These are phyloP conservation scores for Guadua angustifolia DNA, from an alignment of 176 grass and related monocot genomes.

Conservation along the genomic window DNA sequence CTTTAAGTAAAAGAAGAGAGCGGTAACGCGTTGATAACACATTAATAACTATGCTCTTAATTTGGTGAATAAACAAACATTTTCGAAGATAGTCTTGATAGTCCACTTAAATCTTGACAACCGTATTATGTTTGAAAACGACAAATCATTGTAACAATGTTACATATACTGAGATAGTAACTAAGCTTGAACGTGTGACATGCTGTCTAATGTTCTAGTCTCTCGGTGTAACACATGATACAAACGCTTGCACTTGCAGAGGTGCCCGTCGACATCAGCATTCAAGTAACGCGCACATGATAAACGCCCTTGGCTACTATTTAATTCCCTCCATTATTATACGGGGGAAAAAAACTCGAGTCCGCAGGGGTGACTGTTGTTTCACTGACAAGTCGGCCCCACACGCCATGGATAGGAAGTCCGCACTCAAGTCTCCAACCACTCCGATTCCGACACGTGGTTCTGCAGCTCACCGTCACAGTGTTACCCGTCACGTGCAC, in stretches of 20 bases:
- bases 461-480: neutral
- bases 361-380: neutral
- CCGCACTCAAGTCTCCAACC: neutral
- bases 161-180: neutral
- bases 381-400: neutral
- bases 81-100: neutral
- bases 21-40: no score
- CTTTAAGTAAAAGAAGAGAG: no score
- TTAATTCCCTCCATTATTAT: neutral
- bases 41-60: no score
- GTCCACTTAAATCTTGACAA: neutral
- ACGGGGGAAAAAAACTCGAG: neutral
- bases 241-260: neutral
- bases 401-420: neutral
- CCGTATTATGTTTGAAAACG: neutral
- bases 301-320: neutral
- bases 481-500: neutral
- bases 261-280: neutral
- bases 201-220: neutral
- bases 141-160: neutral
- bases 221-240: neutral
- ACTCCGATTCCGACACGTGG: neutral
- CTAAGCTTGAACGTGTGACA: neutral
- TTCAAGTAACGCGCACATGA: neutral
- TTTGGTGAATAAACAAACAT: no score